Evolutionary conservation across 331 rosid species (phyloP).

Genomic region (Prunus yedoensis): DNA sequence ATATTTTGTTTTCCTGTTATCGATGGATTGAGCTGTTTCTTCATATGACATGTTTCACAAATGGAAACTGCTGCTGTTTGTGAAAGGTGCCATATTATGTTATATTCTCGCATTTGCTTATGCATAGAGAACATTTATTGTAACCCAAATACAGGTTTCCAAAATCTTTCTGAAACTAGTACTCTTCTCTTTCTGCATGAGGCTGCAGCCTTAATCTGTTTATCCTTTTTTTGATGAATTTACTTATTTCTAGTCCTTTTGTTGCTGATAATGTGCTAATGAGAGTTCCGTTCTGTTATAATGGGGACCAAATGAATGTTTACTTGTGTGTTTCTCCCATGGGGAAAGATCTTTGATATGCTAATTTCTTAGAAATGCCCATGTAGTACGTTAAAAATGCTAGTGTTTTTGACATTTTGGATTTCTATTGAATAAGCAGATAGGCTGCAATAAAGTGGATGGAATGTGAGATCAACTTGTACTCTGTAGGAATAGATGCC

Average conservation of each 20-base stretch:
- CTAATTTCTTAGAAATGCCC: not conserved
- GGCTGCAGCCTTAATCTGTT: not conserved
- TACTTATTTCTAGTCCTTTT: not conserved
- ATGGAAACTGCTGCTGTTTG: not conserved
- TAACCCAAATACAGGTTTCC: not conserved
- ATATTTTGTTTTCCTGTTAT: not conserved
- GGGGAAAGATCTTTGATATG: not conserved
- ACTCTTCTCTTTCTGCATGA: not conserved
- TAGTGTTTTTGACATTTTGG: not conserved
- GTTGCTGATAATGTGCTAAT: not conserved
- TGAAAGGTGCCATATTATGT: not conserved
- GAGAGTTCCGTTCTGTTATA: not conserved
- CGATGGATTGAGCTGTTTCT: not conserved
- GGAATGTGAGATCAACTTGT: not conserved
- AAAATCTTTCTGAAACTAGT: not conserved
- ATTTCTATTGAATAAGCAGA: not conserved
- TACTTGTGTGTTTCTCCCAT: not conserved
- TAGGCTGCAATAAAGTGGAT: not conserved
- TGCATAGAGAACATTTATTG: not conserved
- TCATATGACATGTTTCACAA: not conserved
- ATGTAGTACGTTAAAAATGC: not conserved
- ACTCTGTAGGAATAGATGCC: not conserved
- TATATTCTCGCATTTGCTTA: not conserved
- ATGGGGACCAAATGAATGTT: not conserved
- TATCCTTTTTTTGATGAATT: not conserved